Conservation (phyloP, 371 early-diverging fungal genomes). For the Mortierella sp. region DNA sequence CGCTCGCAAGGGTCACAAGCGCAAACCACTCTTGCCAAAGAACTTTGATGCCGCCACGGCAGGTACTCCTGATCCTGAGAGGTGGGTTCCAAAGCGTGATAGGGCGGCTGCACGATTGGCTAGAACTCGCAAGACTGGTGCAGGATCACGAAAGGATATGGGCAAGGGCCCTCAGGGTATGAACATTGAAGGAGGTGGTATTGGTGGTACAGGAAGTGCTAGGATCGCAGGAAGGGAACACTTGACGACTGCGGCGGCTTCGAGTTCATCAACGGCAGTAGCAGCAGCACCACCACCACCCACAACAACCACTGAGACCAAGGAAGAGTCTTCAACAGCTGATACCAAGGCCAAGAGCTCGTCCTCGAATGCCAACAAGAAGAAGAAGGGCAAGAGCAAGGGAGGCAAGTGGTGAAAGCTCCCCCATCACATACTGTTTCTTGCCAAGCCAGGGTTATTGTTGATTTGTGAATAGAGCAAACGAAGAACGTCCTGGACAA, state of each 20-base stretch:
- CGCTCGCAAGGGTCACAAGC: conserved; percentile 68
- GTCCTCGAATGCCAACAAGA: conserved; percentile 27
- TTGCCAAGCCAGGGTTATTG: no score
- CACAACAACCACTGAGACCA: no score
- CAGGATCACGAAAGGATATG: conserved; percentile 50
- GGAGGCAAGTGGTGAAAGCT: conserved; percentile 22
- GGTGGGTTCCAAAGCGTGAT: conserved; percentile 81
- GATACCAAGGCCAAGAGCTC: conserved; percentile 43
- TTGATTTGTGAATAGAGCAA: no score
- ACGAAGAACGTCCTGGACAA: background rate
- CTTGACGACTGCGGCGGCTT: conserved; percentile 8
- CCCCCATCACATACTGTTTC: no score
- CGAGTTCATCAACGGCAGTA: conserved; percentile 2
- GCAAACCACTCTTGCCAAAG: conserved; percentile 72
- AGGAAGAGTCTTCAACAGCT: conserved; percentile 33
- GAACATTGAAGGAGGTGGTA: conserved; percentile 71
- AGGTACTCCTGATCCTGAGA: conserved; percentile 75
- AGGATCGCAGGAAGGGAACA: conserved; percentile 66
- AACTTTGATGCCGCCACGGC: conserved; percentile 55
- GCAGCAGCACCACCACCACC: no score
- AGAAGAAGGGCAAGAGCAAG: conserved; percentile 54
- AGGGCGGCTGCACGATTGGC: conserved; percentile 68
- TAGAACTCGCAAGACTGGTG: conserved; percentile 65
- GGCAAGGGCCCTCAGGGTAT: conserved; percentile 69
- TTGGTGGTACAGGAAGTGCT: conserved; percentile 78